Evolutionary conservation across 129 eudicot species (phyloP).

Genomic region (Artemisia argyi): DNA sequence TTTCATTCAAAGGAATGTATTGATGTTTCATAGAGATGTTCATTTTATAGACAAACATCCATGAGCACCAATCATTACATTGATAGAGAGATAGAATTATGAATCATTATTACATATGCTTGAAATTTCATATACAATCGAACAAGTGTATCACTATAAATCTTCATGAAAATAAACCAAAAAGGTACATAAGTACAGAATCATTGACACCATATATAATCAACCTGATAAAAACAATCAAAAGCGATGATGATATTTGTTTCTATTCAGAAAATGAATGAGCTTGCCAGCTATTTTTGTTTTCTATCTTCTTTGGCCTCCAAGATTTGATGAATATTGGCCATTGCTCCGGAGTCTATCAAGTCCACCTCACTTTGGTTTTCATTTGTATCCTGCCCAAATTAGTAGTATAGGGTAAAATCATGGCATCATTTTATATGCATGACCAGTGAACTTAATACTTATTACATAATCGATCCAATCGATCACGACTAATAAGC

Average conservation of each 20-base stretch:
- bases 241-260: conserved; percentile 20
- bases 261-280: background rate
- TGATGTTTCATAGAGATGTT: background rate
- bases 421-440: background rate
- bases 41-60: conserved; percentile 11
- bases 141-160: conserved; percentile 23
- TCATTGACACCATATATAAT: conserved; percentile 22
- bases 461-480: no score
- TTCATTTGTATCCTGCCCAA: background rate
- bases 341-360: background rate
- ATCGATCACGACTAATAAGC: no score
- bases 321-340: conserved; percentile 6
- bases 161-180: conserved; percentile 35
- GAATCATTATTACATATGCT: conserved; percentile 2
- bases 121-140: background rate
- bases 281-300: background rate
- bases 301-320: conserved; percentile 1
- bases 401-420: background rate
- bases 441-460: background rate
- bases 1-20: background rate
- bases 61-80: conserved; percentile 8
- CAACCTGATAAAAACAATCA: conserved; percentile 24
- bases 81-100: conserved; percentile 5
- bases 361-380: background rate
- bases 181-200: conserved; percentile 16